Base-by-base conservation (phyloP, 305 asterid species). In the Fraxinus floribunda region DNA sequence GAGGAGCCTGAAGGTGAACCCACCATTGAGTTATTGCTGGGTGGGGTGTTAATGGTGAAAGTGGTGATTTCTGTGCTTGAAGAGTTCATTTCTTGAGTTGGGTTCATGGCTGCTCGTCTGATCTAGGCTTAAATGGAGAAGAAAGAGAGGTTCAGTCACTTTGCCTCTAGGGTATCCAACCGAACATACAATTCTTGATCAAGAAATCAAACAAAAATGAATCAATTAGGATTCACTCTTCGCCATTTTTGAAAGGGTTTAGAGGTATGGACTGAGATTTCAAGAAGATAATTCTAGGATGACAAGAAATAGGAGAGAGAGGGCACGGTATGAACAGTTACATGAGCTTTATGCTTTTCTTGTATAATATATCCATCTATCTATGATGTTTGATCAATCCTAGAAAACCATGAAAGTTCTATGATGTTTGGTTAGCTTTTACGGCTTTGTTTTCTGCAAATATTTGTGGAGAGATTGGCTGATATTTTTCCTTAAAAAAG, bases 11-110 rank as follows among this genome's bases (percentile, higher is more conserved):
- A 55, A 5, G 91, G 87, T 3, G 91, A 87, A 8, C 85, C 76
- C 6, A 85, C 57, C 87, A 84, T 78, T 3, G 49, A 75, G 79
- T 15, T 79, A 83, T 30, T 64, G 22, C 66, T 34, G 8, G 84
- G 80, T 1, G 78, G 35, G 49, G 82, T 80, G 82, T 49, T 86
- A 84, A 66, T 79, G 57, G 87, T 79, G 86, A 83, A 81, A 6
- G 39, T 77, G 80, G 75, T 86, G 44, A 78, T 82, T 77, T 78
- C 86, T 18, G 41, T n/a, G 82, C 75, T 80, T 5, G 92, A 75
- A 29, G 93, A 89, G 11, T 88, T 78, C 85, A 89, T 86, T 88
- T 90, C 90, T 79, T 87, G 95, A 72, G 88, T 81, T 13, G 91
- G 89, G 66, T 93, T 91, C 97, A 91, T 92, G 24, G 18, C 24